Percentiles rank a stretch among this genome's conserved stretches.
Conservation (phyloP, 768 basidiomycete species). For the Termitomyces sp. region DNA sequence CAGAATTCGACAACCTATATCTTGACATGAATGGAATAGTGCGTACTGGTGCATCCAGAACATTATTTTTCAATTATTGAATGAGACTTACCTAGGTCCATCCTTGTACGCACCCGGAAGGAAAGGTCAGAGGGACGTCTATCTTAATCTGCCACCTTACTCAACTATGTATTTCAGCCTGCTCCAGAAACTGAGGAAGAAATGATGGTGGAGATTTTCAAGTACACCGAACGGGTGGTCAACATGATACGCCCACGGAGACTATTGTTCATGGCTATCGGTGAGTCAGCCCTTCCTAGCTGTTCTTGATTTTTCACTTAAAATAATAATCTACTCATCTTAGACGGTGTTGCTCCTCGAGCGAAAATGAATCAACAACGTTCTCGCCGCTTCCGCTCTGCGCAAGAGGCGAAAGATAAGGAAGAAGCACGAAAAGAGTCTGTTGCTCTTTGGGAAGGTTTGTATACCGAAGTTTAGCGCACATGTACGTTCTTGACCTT, state of each 20-base stretch:
- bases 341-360: slow-evolving; percentile 95
- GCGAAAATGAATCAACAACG: slow-evolving; percentile 99
- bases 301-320: background rate
- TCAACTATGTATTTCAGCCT: slow-evolving; percentile 48
- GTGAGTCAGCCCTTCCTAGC: slow-evolving; percentile 39
- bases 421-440: slow-evolving; percentile 84
- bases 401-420: slow-evolving; percentile 94
- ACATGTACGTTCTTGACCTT: slow-evolving; percentile 1
- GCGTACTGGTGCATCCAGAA: slow-evolving; percentile 25
- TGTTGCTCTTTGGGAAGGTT: slow-evolving; percentile 83
- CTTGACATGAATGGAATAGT: slow-evolving; percentile 99
- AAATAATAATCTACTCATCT: background rate
- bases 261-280: slow-evolving; percentile 97
- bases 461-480: slow-evolving; percentile 16
- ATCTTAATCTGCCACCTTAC: background rate
- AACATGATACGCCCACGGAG: slow-evolving; percentile 96
- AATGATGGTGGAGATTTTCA: slow-evolving; percentile 98
- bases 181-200: slow-evolving; percentile 97
- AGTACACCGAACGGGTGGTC: slow-evolving; percentile 94
- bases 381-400: slow-evolving; percentile 90
- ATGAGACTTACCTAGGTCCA: slow-evolving; percentile 64
- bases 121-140: slow-evolving; percentile 56
- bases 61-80: background rate
- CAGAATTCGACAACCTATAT: slow-evolving; percentile 95
- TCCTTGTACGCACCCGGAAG: slow-evolving; percentile 99